Conservation (phyloP, 768 basidiomycete species). For the Leccinum arenicola region DNA sequence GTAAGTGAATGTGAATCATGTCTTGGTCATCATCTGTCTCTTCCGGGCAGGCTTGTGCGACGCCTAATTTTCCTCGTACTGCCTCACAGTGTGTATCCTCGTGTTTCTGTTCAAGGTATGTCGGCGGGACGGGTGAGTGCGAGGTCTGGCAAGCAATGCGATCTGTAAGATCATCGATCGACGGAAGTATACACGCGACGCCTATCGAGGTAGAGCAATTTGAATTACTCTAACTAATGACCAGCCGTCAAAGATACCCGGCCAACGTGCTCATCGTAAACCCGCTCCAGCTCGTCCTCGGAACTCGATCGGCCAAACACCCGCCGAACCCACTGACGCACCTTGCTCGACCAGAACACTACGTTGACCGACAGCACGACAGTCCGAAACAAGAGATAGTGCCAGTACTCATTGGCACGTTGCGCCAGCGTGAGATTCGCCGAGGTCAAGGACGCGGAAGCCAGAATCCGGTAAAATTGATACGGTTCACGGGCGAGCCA, state of each 20-base stretch:
- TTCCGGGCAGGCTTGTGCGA: too few species aligned
- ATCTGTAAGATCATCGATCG: not conserved
- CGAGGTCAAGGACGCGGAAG: conserved; percentile 61
- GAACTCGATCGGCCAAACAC: conserved; percentile 57
- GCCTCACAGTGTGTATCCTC: conserved; percentile 41
- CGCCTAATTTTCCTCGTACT: conserved; percentile 48
- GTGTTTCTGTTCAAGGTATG: conserved; percentile 52
- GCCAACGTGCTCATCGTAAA: conserved; percentile 75
- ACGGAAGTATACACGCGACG: too few species aligned
- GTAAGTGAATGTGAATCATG: too few species aligned
- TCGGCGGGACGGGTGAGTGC: conserved; percentile 37
- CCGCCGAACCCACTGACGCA: conserved; percentile 42
- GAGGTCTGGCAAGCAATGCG: conserved; percentile 12
- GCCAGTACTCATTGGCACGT: conserved; percentile 48
- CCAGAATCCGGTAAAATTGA: conserved; percentile 86
- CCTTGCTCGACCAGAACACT: conserved; percentile 61
- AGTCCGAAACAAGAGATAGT: conserved; percentile 59
- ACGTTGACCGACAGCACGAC: conserved; percentile 70
- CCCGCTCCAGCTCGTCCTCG: conserved; percentile 79
- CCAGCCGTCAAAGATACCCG: conserved; percentile 26
- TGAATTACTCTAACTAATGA: too few species aligned
- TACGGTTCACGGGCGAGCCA: conserved; percentile 62
- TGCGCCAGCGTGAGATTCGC: conserved; percentile 39
- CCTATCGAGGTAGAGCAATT: too few species aligned
- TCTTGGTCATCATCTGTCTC: too few species aligned